Evolutionary conservation across 1,284 basidiomycete genomes (phyloP).

Genomic region (Phellinidium pouzarii): DNA sequence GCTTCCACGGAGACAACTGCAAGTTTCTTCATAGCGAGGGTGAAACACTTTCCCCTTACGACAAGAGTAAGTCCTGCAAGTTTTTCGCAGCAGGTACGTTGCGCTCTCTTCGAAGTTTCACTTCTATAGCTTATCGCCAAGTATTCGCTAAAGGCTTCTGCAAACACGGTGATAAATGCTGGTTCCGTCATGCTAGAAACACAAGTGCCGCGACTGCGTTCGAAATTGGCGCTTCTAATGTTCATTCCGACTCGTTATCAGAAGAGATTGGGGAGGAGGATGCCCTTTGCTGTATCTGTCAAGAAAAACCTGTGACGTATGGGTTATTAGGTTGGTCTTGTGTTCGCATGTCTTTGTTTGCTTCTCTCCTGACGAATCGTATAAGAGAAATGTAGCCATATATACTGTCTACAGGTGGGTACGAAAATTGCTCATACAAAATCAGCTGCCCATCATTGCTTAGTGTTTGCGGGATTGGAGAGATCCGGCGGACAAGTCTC

Average conservation of each 20-base stretch:
- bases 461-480: conserved; percentile 74
- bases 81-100: conserved; percentile 51
- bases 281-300: conserved; percentile 56
- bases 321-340: conserved; percentile 52
- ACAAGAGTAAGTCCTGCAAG: conserved; percentile 59
- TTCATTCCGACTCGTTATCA: conserved; percentile 24
- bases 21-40: conserved; percentile 63
- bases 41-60: conserved; percentile 55
- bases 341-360: neutral
- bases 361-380: conserved; percentile 9
- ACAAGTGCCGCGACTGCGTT: conserved; percentile 23
- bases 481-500: conserved; percentile 44
- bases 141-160: conserved; percentile 45
- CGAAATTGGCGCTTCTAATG: conserved; percentile 6
- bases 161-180: conserved; percentile 57
- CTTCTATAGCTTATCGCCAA: conserved; percentile 1
- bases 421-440: neutral
- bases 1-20: conserved; percentile 57
- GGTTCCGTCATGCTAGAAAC: conserved; percentile 52
- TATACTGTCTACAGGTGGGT: conserved; percentile 62
- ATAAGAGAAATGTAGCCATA: conserved; percentile 60
- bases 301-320: conserved; percentile 60
- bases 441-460: conserved; percentile 4
- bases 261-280: conserved; percentile 32
- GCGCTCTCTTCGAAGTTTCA: neutral